These are phyloP conservation scores for Lepiota venenata DNA, from an alignment of 768 basidiomycete genomes.

Conservation along the genomic window DNA sequence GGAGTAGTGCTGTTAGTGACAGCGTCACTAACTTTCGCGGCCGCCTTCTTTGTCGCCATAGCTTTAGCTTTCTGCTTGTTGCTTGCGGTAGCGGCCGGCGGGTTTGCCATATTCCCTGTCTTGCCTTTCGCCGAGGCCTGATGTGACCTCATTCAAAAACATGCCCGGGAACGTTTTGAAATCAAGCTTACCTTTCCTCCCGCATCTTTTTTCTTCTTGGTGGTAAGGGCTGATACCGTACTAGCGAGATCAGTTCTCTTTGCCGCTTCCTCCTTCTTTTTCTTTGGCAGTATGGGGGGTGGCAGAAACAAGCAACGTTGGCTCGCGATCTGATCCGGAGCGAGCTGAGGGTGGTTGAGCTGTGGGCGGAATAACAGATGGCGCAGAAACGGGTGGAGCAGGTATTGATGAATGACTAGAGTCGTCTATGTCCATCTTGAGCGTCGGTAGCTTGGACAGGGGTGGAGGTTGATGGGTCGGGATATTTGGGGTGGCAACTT, in stretches of 20 bases:
- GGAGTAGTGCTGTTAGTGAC: slow-evolving; percentile 13
- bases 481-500: slow-evolving; percentile 9
- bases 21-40: background rate
- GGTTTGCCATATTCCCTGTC: slow-evolving; percentile 21
- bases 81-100: slow-evolving; percentile 13
- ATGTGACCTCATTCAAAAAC: slow-evolving; percentile 8
- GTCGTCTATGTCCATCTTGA: slow-evolving; percentile 3
- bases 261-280: slow-evolving; percentile 21
- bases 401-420: slow-evolving; percentile 3
- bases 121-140: slow-evolving; percentile 17
- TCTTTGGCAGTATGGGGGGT: slow-evolving; percentile 25
- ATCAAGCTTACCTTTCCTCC: slow-evolving; percentile 32
- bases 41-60: slow-evolving; percentile 1
- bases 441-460: background rate
- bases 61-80: slow-evolving; percentile 2
- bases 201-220: slow-evolving; percentile 40
- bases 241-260: slow-evolving; percentile 18
- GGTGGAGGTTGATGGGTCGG: background rate
- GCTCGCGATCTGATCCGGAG: slow-evolving; percentile 42
- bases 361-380: slow-evolving; percentile 11
- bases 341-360: slow-evolving; percentile 18
- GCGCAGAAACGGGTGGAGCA: slow-evolving; percentile 8
- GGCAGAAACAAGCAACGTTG: slow-evolving; percentile 55
- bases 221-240: slow-evolving; percentile 18
- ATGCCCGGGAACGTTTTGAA: background rate